Evolutionary conservation across 768 basidiomycete genomes (phyloP).

Genomic region (Boletellus sp.): DNA sequence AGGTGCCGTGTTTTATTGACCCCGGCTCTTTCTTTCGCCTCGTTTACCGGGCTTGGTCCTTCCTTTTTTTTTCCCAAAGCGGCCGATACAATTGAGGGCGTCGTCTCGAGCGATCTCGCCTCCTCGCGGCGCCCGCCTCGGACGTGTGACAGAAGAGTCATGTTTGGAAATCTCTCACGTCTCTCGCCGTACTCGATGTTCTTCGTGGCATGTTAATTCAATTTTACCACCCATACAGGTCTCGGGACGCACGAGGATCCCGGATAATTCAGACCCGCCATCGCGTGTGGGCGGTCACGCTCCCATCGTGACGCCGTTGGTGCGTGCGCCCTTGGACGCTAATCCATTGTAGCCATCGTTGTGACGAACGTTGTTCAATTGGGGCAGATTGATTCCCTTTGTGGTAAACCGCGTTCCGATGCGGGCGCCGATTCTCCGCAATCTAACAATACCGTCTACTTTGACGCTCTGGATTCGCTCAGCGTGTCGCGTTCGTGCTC

Average conservation of each 20-base stretch:
- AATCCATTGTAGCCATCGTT: not conserved
- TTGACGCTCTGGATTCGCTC: constrained; percentile 20
- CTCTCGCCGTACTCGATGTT: not conserved
- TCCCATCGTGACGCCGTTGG: not conserved
- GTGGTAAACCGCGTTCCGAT: not conserved
- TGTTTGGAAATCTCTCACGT: not conserved
- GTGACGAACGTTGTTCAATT: constrained; percentile 7
- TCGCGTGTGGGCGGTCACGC: not conserved
- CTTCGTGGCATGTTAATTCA: constrained; percentile 2
- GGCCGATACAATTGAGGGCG: not conserved
- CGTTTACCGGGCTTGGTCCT: not conserved
- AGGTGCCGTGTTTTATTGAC: constrained; percentile 1
- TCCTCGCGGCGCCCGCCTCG: constrained; percentile 8
- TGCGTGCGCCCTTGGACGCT: not conserved
- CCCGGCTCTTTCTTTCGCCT: not conserved
- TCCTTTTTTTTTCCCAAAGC: not conserved
- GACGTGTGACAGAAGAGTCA: constrained; percentile 21
- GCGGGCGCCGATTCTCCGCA: not conserved
- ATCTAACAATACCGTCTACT: constrained; percentile 23
- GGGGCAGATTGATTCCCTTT: constrained; percentile 5
- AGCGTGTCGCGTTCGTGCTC: constrained; percentile 5
- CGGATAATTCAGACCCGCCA: not conserved
- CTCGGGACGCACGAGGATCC: not conserved
- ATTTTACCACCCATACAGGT: constrained; percentile 1
- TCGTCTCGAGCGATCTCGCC: constrained; percentile 13